Percentiles rank a stretch among this genome's conserved stretches.
phyloP scores from a whole-genome alignment of 176 grass and related monocot genomes.

The Microstegium vimineum region DNA sequence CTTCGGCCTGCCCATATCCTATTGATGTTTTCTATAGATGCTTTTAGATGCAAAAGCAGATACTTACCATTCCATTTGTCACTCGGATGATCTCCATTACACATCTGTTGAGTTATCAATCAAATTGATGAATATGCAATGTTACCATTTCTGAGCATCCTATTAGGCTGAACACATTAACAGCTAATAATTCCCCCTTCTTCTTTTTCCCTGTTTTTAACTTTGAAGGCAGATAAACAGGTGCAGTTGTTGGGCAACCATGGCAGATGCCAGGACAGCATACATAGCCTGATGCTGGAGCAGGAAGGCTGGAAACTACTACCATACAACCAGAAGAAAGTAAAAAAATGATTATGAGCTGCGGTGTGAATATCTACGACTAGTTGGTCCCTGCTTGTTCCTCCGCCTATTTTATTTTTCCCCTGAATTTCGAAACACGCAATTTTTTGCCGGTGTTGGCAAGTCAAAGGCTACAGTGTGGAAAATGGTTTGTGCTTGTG shows the following conservation, averaged over 20 bases:
- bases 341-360: background rate
- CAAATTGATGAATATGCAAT: background rate
- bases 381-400: constrained; percentile 9
- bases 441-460: constrained; percentile 27
- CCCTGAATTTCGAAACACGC: background rate
- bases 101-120: background rate
- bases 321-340: background rate
- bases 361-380: constrained; percentile 14
- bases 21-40: background rate
- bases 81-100: background rate
- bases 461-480: background rate
- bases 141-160: background rate
- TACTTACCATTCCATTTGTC: background rate
- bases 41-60: background rate
- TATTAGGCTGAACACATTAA: background rate
- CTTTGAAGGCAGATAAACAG: background rate
- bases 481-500: constrained; percentile 3
- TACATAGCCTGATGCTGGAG: background rate
- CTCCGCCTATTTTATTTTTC: constrained; percentile 7
- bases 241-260: background rate
- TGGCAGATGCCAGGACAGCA: background rate
- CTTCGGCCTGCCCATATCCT: background rate
- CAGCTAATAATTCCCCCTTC: background rate
- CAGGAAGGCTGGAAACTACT: background rate
- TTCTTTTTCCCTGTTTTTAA: background rate